Conservation (phyloP, 768 basidiomycete genomes). For the Glaciozyma antarctica region DNA sequence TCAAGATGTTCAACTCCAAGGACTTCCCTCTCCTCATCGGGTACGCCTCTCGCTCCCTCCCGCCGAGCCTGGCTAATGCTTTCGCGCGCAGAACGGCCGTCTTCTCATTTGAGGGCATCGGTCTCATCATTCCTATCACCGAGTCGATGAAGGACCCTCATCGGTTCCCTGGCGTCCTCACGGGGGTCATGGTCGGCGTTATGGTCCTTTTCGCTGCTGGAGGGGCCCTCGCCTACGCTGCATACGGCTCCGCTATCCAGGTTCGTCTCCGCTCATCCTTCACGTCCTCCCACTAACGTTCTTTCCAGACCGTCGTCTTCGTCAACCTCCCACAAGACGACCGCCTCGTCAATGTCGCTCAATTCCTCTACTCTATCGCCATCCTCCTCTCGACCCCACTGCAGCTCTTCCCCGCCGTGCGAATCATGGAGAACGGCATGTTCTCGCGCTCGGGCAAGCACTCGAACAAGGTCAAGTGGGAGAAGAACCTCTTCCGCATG, state of each 20-base stretch:
- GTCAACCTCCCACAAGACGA: slow-evolving; percentile 79
- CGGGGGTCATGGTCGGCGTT: slow-evolving; percentile 83
- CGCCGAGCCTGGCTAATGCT: background rate
- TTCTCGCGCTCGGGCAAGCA: slow-evolving; percentile 80
- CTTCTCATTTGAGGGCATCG: slow-evolving; percentile 97
- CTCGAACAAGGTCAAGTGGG: slow-evolving; percentile 69
- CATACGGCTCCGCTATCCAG: slow-evolving; percentile 24
- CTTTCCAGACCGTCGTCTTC: slow-evolving; percentile 85
- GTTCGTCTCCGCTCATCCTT: background rate
- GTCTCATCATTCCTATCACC: slow-evolving; percentile 92
- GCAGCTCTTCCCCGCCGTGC: slow-evolving; percentile 93
- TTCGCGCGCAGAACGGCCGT: slow-evolving; percentile 68
- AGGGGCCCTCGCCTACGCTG: slow-evolving; percentile 14
- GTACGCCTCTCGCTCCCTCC: slow-evolving; percentile 43
- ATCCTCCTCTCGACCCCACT: slow-evolving; percentile 82
- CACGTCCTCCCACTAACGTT: background rate
- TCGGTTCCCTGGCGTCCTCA: slow-evolving; percentile 79
- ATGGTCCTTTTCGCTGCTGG: slow-evolving; percentile 39
- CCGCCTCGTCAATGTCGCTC: slow-evolving; percentile 76
- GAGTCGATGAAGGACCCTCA: slow-evolving; percentile 93
- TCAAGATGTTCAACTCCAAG: slow-evolving; percentile 75
- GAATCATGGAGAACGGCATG: slow-evolving; percentile 92
- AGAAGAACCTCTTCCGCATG: slow-evolving; percentile 63
- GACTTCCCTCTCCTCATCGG: slow-evolving; percentile 89
- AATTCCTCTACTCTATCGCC: slow-evolving; percentile 55